Percentiles rank a stretch among this genome's conserved stretches.
Evolutionary conservation across 73 alveolate species (phyloP).

Genomic region (Durusdinium trenchii): DNA sequence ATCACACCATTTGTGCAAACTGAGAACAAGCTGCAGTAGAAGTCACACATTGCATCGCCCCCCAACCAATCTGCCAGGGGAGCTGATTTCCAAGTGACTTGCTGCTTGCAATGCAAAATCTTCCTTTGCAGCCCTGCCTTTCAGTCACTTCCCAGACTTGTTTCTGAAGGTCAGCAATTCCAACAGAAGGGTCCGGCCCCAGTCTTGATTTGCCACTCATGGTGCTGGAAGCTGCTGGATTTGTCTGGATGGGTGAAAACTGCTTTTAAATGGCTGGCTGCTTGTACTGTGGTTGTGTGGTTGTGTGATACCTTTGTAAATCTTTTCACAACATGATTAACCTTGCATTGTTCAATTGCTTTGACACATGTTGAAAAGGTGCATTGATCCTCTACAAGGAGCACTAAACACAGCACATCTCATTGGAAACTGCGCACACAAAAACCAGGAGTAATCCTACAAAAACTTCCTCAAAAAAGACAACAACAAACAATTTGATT

Average conservation of each 20-base stretch:
- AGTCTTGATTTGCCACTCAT: not conserved
- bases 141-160: not conserved
- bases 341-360: not conserved
- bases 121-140: not conserved
- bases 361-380: too few species aligned
- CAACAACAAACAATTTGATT: not conserved
- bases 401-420: not conserved
- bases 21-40: not conserved
- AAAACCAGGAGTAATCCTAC: not conserved
- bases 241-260: not conserved
- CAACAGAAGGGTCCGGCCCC: not conserved
- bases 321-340: not conserved
- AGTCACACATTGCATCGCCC: not conserved
- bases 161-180: not conserved
- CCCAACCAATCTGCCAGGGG: not conserved
- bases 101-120: not conserved
- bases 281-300: not conserved
- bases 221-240: not conserved
- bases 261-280: not conserved
- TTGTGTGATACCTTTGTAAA: not conserved
- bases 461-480: not conserved
- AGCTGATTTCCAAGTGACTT: not conserved
- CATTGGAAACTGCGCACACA: not conserved
- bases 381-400: not conserved
- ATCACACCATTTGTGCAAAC: not conserved